A percentile compares a stretch with the other conserved stretches of the same genome.
Conservation (phyloP, 352 stramenopile species). For the Phytophthora gonapodyides region DNA sequence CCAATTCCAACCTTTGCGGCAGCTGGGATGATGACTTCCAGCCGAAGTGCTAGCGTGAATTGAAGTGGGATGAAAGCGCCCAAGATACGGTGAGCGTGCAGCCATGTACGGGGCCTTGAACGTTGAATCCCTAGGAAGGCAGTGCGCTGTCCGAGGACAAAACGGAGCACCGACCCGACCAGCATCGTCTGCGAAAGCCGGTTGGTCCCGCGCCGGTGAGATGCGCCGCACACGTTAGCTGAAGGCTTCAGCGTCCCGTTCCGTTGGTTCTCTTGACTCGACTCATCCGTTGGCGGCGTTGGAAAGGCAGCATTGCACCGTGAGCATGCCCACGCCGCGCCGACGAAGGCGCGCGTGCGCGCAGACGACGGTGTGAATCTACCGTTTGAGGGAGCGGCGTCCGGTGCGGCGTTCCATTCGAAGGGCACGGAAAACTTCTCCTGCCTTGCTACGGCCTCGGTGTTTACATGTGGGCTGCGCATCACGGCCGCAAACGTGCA, state of each 20-base stretch:
- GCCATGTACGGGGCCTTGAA: constrained; percentile 19
- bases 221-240: constrained; percentile 20
- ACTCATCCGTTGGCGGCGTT: constrained; percentile 9
- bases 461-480: constrained; percentile 23
- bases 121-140: constrained; percentile 6
- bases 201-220: constrained; percentile 16
- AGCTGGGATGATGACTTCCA: constrained; percentile 37
- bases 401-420: constrained; percentile 24
- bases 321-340: constrained; percentile 9
- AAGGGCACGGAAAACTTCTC: constrained; percentile 12
- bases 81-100: constrained; percentile 23
- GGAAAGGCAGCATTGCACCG: constrained; percentile 13
- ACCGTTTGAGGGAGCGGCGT: constrained; percentile 7
- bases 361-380: constrained; percentile 28
- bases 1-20: constrained; percentile 30
- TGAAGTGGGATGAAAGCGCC: constrained; percentile 25
- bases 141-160: constrained; percentile 1
- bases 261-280: constrained; percentile 22
- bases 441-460: background rate
- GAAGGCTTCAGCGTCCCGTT: background rate
- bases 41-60: constrained; percentile 26
- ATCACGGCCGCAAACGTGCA: constrained; percentile 25
- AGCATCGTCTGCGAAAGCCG: constrained; percentile 25
- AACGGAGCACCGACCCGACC: background rate
- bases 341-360: background rate